Conservation (phyloP, 139 green algal species). For the Astrephomene gubernaculifera region DNA sequence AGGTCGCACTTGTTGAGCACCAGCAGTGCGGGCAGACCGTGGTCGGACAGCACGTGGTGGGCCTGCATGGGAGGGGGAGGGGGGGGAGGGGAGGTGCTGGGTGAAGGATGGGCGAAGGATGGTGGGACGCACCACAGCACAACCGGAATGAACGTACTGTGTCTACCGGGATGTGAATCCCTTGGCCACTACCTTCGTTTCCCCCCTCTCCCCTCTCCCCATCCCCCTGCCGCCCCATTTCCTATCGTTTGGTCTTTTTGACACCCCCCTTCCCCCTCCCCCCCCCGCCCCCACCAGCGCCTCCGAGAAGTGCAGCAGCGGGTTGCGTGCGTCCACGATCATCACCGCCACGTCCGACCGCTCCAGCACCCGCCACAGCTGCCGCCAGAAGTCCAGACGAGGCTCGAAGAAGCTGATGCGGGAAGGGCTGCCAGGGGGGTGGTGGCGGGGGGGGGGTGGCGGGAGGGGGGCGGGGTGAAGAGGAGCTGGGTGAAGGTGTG, state of each 20-base stretch:
- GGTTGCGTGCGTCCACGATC: constrained; percentile 70
- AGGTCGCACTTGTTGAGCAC: constrained; percentile 82
- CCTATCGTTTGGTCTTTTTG: too few species aligned
- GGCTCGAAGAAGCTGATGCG: constrained; percentile 70
- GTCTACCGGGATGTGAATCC: too few species aligned
- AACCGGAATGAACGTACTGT: too few species aligned
- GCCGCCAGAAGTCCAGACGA: constrained; percentile 74
- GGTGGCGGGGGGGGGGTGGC: not conserved
- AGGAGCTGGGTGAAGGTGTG: not conserved
- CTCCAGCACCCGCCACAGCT: constrained; percentile 82
- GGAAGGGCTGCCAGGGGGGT: not conserved
- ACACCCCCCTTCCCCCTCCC: not conserved
- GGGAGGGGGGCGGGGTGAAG: not conserved
- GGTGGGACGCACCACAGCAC: too few species aligned
- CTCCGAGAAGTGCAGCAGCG: constrained; percentile 57
- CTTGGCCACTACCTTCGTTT: too few species aligned
- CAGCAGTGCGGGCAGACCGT: constrained; percentile 59
- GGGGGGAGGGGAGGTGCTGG: not conserved
- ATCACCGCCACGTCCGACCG: constrained; percentile 65
- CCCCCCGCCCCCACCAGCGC: constrained; percentile 11
- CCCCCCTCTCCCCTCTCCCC: too few species aligned
- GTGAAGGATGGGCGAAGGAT: not conserved
- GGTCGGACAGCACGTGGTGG: constrained; percentile 39
- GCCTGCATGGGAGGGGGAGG: too few species aligned
- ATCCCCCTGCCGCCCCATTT: not conserved